Conservation (phyloP, 306 rosid species). For the Gillenia trifoliata region DNA sequence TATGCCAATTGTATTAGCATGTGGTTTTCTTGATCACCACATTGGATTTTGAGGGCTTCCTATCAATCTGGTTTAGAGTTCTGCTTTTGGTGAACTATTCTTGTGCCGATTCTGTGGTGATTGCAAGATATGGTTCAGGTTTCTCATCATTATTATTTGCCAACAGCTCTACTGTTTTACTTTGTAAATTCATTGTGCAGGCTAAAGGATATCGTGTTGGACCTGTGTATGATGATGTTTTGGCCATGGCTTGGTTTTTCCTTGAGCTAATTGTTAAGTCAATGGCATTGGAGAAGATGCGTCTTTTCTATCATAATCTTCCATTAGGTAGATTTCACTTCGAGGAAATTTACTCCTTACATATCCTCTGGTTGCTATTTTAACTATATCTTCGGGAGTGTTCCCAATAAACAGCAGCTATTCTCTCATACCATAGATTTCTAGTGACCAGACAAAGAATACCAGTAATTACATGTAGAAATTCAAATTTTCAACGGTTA, state of each 20-base stretch:
- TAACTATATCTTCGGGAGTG: not conserved
- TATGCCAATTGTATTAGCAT: slow-evolving; percentile 6
- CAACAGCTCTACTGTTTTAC: slow-evolving; percentile 6
- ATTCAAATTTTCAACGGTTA: not conserved
- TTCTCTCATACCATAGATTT: not conserved
- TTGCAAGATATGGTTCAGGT: not conserved
- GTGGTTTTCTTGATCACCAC: not conserved
- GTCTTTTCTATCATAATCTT: slow-evolving; percentile 86
- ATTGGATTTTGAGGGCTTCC: not conserved
- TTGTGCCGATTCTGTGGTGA: not conserved
- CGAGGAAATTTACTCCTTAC: not conserved
- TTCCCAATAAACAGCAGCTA: not conserved
- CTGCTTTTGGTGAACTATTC: not conserved
- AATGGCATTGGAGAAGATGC: slow-evolving; percentile 93
- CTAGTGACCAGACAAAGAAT: not conserved
- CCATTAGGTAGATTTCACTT: slow-evolving; percentile 60
- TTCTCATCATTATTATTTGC: slow-evolving; percentile 16
- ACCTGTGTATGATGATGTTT: slow-evolving; percentile 96
- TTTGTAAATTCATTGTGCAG: slow-evolving; percentile 43
- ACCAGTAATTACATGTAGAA: not conserved
- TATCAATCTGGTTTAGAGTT: not conserved
- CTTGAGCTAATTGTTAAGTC: slow-evolving; percentile 97
- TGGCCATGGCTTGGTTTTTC: slow-evolving; percentile 99
- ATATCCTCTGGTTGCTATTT: not conserved
- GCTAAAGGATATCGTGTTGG: slow-evolving; percentile 99